A percentile compares a stretch with the other conserved stretches of the same genome.
Conservation (phyloP, 2,329 filamentous ascomycete genomes). For the Aspergillus sp. region DNA sequence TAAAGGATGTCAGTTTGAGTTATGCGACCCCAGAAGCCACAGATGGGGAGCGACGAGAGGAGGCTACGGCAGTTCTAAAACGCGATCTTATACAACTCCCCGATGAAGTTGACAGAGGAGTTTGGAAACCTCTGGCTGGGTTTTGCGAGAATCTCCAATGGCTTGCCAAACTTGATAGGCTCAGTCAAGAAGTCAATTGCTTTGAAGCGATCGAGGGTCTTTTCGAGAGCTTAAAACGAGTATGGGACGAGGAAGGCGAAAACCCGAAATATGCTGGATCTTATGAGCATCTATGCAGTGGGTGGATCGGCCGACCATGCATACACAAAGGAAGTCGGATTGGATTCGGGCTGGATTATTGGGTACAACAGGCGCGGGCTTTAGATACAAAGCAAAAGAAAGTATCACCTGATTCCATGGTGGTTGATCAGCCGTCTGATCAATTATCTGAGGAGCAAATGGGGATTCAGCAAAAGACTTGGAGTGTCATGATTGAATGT, state of each 20-base stretch:
- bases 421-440: slow-evolving; percentile 21
- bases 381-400: slow-evolving; percentile 25
- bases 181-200: slow-evolving; percentile 42
- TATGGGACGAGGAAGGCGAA: slow-evolving; percentile 40
- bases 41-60: slow-evolving; percentile 37
- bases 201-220: slow-evolving; percentile 43
- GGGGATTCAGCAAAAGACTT: slow-evolving; percentile 21
- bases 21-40: slow-evolving; percentile 37
- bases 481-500: slow-evolving; percentile 38
- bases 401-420: slow-evolving; percentile 27
- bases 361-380: slow-evolving; percentile 33
- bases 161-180: slow-evolving; percentile 40
- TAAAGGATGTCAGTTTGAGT: slow-evolving; percentile 39
- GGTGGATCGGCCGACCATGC: slow-evolving; percentile 36
- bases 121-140: slow-evolving; percentile 32
- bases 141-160: slow-evolving; percentile 42
- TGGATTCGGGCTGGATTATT: slow-evolving; percentile 40
- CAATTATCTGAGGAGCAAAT: slow-evolving; percentile 12
- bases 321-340: slow-evolving; percentile 36
- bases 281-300: slow-evolving; percentile 37
- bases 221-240: slow-evolving; percentile 35
- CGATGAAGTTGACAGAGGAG: slow-evolving; percentile 24
- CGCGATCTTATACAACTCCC: slow-evolving; percentile 31
- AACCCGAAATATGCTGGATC: slow-evolving; percentile 22
- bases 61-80: slow-evolving; percentile 40